phyloP scores from a whole-genome alignment of 441 rosid species.

The Gossypium davidsonii region DNA sequence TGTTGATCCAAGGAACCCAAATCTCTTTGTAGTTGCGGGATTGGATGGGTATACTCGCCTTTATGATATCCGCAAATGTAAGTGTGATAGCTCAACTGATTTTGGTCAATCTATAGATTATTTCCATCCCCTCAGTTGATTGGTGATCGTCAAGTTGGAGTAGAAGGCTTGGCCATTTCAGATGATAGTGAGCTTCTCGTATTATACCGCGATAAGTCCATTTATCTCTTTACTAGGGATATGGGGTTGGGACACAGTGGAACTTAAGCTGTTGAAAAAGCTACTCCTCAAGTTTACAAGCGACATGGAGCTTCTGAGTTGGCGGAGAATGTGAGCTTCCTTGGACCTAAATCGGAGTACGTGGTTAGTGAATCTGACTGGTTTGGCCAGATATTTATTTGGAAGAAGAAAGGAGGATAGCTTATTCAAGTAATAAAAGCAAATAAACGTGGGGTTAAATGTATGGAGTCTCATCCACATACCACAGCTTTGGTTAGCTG shows the following conservation, averaged over 20 bases:
- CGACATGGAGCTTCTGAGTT: too few species aligned
- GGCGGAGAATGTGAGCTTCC: too few species aligned
- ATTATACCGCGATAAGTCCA: constrained; percentile 58
- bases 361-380: constrained; percentile 19
- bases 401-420: too few species aligned
- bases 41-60: constrained; percentile 67
- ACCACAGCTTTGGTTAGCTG: constrained; percentile 65
- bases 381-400: background rate
- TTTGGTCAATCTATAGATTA: constrained; percentile 32
- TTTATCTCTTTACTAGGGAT: constrained; percentile 56
- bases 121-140: constrained; percentile 67
- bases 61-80: constrained; percentile 65
- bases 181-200: constrained; percentile 78
- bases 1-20: constrained; percentile 43
- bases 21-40: constrained; percentile 54
- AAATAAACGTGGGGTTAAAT: constrained; percentile 18
- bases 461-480: constrained; percentile 21
- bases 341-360: background rate
- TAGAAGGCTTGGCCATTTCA: constrained; percentile 84
- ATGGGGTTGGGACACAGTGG: constrained; percentile 71
- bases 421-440: constrained; percentile 32
- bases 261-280: constrained; percentile 14
- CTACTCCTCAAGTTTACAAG: constrained; percentile 27
- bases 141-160: constrained; percentile 50
- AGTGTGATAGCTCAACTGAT: constrained; percentile 31